Evolutionary conservation across 768 basidiomycete genomes (phyloP), one percentile per base, ranked within the genome.

Genomic region (Crassisporium funariophilum): DNA sequence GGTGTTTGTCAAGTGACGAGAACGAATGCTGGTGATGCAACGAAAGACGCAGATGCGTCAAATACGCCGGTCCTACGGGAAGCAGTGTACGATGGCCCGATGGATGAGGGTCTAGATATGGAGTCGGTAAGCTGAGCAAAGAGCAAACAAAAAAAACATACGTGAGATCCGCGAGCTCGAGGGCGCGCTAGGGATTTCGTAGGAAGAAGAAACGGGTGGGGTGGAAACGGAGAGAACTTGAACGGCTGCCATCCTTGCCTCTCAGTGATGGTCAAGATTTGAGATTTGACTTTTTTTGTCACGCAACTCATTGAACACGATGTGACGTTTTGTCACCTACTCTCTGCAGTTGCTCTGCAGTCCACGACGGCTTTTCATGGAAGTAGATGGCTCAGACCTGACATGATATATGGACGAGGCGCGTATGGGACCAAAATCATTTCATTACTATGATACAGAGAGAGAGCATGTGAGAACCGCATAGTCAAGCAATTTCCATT

Each of bases 51-150:
- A 91, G 83, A 52, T 94, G 84, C 31, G 83, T 84, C 45, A 94
- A 78, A 69, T 89, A 97, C 3, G 92, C 91, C 17, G 86, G 82
- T 21, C 97, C 97, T 22, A 87, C 90, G 19, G 94, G 89, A 42
- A 95, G 80, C 36, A 98, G 68, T 5, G 62, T 60, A 22, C 75
- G 71, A 50, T 74, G 70, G 17, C 72, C 69, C 34, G 67, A 61
- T 16, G 71, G 67, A 50, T 73, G 71, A 15, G 69, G 67, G 7
- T 61, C 65, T 66, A 41, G 5, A 52, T 35, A 20, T 37, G 13
- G 27, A 21, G 11, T 17, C 8, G 43, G 20, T 40, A 29, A 27
- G 20, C 24, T 27, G n/a, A 2, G 9, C 5, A 19, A 15, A 43
- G 4, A 13, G 10, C 6, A 19, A 6, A 7, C 6, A 23, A 29